A percentile compares a stretch with the other conserved stretches of the same genome.
These are phyloP conservation scores for Nakaseomyces sp. DNA, from an alignment of 1,139 yeast species.

Conservation along the genomic window DNA sequence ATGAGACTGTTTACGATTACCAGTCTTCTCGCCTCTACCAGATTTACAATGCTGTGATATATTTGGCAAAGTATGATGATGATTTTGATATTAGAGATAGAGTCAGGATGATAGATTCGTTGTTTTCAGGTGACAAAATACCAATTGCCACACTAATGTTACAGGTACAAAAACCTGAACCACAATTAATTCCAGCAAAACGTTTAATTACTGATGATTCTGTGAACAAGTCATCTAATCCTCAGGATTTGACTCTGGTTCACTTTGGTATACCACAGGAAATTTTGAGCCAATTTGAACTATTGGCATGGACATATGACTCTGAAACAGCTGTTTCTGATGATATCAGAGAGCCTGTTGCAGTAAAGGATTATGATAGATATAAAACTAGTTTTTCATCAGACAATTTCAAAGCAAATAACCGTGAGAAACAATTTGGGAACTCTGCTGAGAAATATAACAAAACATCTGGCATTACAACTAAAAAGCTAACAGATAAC, in stretches of 20 bases:
- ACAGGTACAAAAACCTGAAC: slow-evolving; percentile 68
- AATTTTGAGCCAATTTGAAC: neutral
- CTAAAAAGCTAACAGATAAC: neutral
- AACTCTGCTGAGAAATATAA: neutral
- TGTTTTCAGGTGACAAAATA: slow-evolving; percentile 35
- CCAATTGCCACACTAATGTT: slow-evolving; percentile 67
- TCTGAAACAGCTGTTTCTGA: neutral
- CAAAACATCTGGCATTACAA: neutral
- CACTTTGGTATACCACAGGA: neutral
- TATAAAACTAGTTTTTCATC: slow-evolving; percentile 29
- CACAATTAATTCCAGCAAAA: slow-evolving; percentile 33
- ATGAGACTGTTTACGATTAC: slow-evolving; percentile 26
- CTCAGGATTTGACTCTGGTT: neutral
- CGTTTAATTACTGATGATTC: neutral
- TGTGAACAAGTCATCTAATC: neutral
- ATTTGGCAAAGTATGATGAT: slow-evolving; percentile 64
- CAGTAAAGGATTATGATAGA: slow-evolving; percentile 25
- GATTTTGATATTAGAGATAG: slow-evolving; percentile 78
- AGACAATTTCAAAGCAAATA: slow-evolving; percentile 12
- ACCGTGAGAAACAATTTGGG: neutral
- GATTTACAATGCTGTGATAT: slow-evolving; percentile 54
- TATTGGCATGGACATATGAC: neutral
- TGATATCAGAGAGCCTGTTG: slow-evolving; percentile 19
- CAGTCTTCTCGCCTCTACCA: slow-evolving; percentile 40
- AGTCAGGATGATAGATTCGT: slow-evolving; percentile 60